phyloP scores from a whole-genome alignment of 2,329 filamentous ascomycete genomes.

The Geoglossum cookeanum region DNA sequence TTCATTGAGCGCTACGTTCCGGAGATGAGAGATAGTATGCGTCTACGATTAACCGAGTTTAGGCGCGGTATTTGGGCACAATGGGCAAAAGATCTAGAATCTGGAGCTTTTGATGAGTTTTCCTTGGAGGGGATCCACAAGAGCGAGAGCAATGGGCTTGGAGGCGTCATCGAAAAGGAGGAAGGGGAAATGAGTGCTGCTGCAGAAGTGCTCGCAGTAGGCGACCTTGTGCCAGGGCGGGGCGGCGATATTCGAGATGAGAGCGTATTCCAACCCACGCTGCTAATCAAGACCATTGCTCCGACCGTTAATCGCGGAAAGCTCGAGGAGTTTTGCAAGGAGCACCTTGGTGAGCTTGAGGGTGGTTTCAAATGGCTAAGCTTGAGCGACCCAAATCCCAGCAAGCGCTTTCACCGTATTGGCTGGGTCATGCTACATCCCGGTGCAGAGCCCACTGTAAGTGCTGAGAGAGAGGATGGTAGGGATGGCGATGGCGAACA shows the following conservation, averaged over 20 bases:
- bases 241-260: slow-evolving; percentile 82
- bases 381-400: slow-evolving; percentile 86
- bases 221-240: slow-evolving; percentile 67
- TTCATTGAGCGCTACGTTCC: slow-evolving; percentile 89
- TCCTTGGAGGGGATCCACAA: slow-evolving; percentile 88
- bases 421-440: slow-evolving; percentile 96
- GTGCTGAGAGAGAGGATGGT: slow-evolving; percentile 51
- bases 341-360: slow-evolving; percentile 76
- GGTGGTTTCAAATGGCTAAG: slow-evolving; percentile 94
- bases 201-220: slow-evolving; percentile 81
- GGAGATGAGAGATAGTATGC: slow-evolving; percentile 58
- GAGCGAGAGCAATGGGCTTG: slow-evolving; percentile 72
- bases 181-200: slow-evolving; percentile 84
- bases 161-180: slow-evolving; percentile 77
- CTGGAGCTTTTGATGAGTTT: slow-evolving; percentile 81
- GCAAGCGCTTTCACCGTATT: slow-evolving; percentile 92
- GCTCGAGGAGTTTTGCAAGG: slow-evolving; percentile 83
- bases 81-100: slow-evolving; percentile 76
- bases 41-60: slow-evolving; percentile 57
- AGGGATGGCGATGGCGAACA: slow-evolving; percentile 47
- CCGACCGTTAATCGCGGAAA: slow-evolving; percentile 89
- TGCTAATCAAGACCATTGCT: slow-evolving; percentile 95
- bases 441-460: slow-evolving; percentile 37
- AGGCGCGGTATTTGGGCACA: slow-evolving; percentile 61
- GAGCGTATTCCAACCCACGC: slow-evolving; percentile 68